Evolutionary conservation across 148 eudicot species (phyloP).

Genomic region (Rhododendron ferrugineum): DNA sequence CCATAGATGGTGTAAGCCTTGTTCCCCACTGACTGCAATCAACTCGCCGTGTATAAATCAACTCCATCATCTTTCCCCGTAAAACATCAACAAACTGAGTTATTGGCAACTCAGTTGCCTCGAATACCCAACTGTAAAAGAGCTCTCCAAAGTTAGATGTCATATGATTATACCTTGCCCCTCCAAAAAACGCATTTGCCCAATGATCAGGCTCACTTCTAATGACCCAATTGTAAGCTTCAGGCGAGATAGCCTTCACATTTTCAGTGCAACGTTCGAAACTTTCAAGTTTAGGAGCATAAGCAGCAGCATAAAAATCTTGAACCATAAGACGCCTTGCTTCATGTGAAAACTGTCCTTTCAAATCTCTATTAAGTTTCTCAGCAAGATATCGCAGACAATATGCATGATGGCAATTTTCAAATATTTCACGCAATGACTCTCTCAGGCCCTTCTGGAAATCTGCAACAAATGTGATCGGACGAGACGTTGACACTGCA

Average conservation of each 20-base stretch:
- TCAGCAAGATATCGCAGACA: slow-evolving; percentile 49
- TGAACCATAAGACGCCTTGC: slow-evolving; percentile 51
- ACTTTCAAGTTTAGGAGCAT: slow-evolving; percentile 35
- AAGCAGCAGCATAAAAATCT: slow-evolving; percentile 52
- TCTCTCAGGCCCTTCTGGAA: slow-evolving; percentile 45
- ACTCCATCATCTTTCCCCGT: slow-evolving; percentile 41
- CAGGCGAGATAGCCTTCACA: slow-evolving; percentile 42
- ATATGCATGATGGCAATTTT: slow-evolving; percentile 33
- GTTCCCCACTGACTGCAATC: slow-evolving; percentile 38
- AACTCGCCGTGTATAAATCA: slow-evolving; percentile 33
- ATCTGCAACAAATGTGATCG: slow-evolving; percentile 49
- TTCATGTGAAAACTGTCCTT: slow-evolving; percentile 44
- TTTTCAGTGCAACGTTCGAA: slow-evolving; percentile 31
- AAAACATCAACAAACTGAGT: slow-evolving; percentile 40
- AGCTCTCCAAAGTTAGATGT: slow-evolving; percentile 37
- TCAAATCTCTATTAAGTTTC: slow-evolving; percentile 45
- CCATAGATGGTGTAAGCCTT: slow-evolving; percentile 40
- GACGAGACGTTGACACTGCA: slow-evolving; percentile 25
- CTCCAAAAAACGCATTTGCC: slow-evolving; percentile 49
- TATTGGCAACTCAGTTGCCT: slow-evolving; percentile 43
- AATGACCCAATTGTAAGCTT: slow-evolving; percentile 51
- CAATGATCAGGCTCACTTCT: slow-evolving; percentile 42
- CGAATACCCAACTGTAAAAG: slow-evolving; percentile 44
- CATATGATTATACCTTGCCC: slow-evolving; percentile 41
- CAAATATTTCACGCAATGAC: slow-evolving; percentile 32